A percentile compares a stretch with the other conserved stretches of the same genome.
Evolutionary conservation across 257 asterid species (phyloP).

Genomic region (Solanum piurae): DNA sequence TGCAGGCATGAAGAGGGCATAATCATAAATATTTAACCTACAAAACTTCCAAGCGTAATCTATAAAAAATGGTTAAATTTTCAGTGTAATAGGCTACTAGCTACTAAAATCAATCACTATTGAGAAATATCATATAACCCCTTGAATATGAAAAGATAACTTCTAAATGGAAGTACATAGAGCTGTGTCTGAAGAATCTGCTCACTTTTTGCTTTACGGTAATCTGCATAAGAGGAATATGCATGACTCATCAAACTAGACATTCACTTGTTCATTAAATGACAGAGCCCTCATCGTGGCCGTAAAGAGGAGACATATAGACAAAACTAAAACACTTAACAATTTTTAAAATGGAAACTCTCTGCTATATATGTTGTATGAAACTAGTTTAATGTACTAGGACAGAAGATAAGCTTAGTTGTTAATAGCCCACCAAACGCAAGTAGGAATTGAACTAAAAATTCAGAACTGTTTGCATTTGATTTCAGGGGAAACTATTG

Average conservation of each 20-base stretch:
- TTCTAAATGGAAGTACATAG: neutral
- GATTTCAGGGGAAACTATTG: neutral
- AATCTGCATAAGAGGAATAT: slow-evolving; percentile 28
- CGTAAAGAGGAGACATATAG: neutral
- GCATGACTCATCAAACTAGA: slow-evolving; percentile 45
- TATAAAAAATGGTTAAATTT: neutral
- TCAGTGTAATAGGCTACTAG: too few species aligned
- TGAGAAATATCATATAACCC: too few species aligned
- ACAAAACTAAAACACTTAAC: neutral
- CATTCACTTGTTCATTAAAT: slow-evolving; percentile 34
- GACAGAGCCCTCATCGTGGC: slow-evolving; percentile 24
- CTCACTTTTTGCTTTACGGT: neutral
- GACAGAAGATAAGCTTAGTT: neutral
- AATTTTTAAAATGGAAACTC: too few species aligned
- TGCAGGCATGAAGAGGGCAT: neutral
- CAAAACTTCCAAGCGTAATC: neutral
- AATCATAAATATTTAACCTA: neutral
- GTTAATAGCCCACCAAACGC: too few species aligned
- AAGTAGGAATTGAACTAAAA: neutral
- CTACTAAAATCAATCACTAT: too few species aligned
- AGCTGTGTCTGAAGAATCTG: neutral
- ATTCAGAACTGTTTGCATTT: neutral
- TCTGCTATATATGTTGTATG: too few species aligned
- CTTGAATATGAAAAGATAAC: neutral
- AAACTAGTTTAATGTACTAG: too few species aligned